These are phyloP conservation scores for Camellia granthamiana DNA, from an alignment of 148 eudicot genomes.

Conservation along the genomic window DNA sequence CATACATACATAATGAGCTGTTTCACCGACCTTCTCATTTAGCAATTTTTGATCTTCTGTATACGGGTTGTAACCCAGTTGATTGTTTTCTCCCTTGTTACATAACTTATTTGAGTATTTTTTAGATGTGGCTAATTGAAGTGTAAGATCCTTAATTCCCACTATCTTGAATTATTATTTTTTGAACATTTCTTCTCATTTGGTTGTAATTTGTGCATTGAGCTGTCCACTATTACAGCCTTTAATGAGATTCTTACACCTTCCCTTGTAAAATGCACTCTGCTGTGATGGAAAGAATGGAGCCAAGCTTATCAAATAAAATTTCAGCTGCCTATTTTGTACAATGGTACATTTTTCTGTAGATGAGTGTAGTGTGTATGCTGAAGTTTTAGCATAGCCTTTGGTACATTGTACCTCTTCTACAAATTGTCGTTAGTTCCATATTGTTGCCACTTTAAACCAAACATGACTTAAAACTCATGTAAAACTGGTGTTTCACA, in stretches of 20 bases:
- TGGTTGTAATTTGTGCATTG: not conserved
- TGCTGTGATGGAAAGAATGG: not conserved
- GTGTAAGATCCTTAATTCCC: not conserved
- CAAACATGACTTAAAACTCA: not conserved
- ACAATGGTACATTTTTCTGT: not conserved
- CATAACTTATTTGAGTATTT: not conserved
- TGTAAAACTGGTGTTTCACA: not conserved
- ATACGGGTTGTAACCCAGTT: not conserved
- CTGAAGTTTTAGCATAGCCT: too few relatives aligned
- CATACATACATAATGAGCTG: not conserved
- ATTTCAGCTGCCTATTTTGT: not conserved
- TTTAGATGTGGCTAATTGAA: not conserved
- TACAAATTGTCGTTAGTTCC: not conserved
- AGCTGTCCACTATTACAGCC: not conserved
- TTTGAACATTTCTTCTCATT: not conserved
- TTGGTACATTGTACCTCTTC: not conserved
- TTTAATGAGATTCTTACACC: not conserved
- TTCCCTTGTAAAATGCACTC: not conserved
- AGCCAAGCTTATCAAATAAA: not conserved
- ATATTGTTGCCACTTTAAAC: not conserved
- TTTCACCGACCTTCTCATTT: not conserved
- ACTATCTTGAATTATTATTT: not conserved
- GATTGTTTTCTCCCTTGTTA: not conserved
- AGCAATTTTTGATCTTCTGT: conserved; percentile 1
- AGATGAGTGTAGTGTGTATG: not conserved